A percentile compares a stretch with the other conserved stretches of the same genome.
Conservation (phyloP, 305 asterid genomes). For the Fraxinus velutina region DNA sequence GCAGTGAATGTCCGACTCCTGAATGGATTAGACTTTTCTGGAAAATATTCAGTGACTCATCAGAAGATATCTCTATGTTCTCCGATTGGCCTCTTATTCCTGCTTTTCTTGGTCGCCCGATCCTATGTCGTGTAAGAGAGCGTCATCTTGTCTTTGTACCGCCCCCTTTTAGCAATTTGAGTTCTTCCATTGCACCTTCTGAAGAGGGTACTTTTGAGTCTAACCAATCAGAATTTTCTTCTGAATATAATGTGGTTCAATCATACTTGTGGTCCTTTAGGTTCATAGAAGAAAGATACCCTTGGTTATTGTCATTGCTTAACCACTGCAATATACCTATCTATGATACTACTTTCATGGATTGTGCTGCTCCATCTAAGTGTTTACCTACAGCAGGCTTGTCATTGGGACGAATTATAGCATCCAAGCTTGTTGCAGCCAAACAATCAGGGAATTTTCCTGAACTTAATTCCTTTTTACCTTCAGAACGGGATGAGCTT, state of each 20-base stretch:
- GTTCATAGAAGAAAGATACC: constrained; percentile 56
- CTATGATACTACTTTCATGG: constrained; percentile 74
- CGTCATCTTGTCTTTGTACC: constrained; percentile 74
- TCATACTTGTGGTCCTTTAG: constrained; percentile 48
- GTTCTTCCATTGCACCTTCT: constrained; percentile 29
- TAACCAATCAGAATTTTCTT: constrained; percentile 36
- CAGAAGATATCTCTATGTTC: constrained; percentile 68
- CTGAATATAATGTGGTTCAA: constrained; percentile 41
- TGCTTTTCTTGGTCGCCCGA: constrained; percentile 92
- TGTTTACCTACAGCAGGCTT: constrained; percentile 71
- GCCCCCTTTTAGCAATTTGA: constrained; percentile 40
- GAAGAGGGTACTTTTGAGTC: constrained; percentile 38
- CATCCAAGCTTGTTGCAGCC: constrained; percentile 77
- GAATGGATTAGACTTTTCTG: constrained; percentile 91
- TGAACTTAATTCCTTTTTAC: constrained; percentile 53
- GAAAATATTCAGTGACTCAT: constrained; percentile 61
- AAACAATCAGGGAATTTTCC: constrained; percentile 79
- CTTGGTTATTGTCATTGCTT: constrained; percentile 77
- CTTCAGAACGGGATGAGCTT: constrained; percentile 66
- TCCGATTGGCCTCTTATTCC: constrained; percentile 98
- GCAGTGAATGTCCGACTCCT: constrained; percentile 74
- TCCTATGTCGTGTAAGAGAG: constrained; percentile 83
- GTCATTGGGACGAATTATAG: constrained; percentile 65
- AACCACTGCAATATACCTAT: constrained; percentile 82
- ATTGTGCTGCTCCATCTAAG: constrained; percentile 64